A percentile compares a stretch with the other conserved stretches of the same genome.
Evolutionary conservation across 345 rosid species (phyloP).

Genomic region (Erodium maritimum): DNA sequence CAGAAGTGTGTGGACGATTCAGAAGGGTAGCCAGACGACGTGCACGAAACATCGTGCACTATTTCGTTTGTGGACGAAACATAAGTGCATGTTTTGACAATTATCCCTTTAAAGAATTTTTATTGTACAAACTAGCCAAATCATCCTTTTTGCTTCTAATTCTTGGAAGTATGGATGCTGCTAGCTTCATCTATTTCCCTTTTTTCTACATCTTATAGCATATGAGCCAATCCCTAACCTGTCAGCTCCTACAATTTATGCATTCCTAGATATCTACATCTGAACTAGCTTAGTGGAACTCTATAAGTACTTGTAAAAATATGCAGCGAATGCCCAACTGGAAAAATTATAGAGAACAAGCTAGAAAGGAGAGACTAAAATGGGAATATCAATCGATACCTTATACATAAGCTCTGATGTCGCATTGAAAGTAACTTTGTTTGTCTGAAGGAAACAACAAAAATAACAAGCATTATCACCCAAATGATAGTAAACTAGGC

Average conservation of each 20-base stretch:
- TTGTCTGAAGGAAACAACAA: conserved; percentile 48
- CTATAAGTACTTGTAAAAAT: not conserved
- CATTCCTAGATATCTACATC: not conserved
- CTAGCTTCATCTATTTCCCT: too few relatives aligned
- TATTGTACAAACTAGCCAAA: too few relatives aligned
- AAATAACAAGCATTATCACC: conserved; percentile 3
- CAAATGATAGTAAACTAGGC: not conserved
- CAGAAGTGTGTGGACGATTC: too few relatives aligned
- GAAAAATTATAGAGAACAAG: not conserved
- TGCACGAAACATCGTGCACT: too few relatives aligned
- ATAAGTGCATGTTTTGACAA: too few relatives aligned
- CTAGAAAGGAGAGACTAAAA: not conserved
- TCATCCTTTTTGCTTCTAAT: too few relatives aligned
- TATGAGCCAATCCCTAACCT: too few relatives aligned
- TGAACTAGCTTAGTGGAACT: not conserved
- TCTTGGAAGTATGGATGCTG: too few relatives aligned
- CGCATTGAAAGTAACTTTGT: conserved; percentile 78
- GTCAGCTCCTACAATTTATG: not conserved
- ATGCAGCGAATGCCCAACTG: not conserved
- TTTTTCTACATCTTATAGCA: too few relatives aligned
- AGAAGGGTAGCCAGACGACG: too few relatives aligned
- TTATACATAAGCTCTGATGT: conserved; percentile 81
- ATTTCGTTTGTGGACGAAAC: too few relatives aligned
- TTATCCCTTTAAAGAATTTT: too few relatives aligned
- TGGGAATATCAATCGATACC: conserved; percentile 23